Evolutionary conservation across 2,329 filamentous ascomycete species (phyloP), one percentile per base, ranked within the genome.

Genomic region (Fusarium sp.): DNA sequence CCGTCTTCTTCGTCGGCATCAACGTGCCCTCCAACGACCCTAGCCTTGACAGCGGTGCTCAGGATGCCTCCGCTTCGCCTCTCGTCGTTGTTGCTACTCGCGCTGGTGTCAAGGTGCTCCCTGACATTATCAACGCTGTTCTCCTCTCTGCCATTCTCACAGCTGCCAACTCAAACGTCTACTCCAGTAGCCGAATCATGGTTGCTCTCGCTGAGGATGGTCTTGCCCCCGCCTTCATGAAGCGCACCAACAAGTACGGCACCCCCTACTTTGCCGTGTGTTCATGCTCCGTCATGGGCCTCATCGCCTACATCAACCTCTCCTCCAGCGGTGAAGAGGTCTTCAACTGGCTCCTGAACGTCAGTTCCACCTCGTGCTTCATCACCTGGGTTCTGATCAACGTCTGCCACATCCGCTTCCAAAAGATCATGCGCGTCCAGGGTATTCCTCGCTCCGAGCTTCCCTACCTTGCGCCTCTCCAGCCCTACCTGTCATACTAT

Each of bases 61-160:
- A 82, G 44, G 82, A 90, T 73, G 89, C 88, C 19, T 86, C 86
- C 0, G 87, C 88, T 4, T 91, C 89, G 4, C 89, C 89, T 7
- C 83, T 91, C 51, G 87, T 89, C 72, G 85, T 89, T 58, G 85
- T 86, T 28, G 85, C 84, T 36, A 81, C 83, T 32, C 82, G 86
- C 19, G 90, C 89, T 28, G 89, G 89, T 39, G 88, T 92, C 57
- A 79, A 81, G 9, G 84, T 86, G 5, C 85, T 93, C 6, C 86
- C 88, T 7, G 81, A 87, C 70, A 89, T 94, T 74, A 89, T 95
- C 82, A 95, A 95, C 77, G 91, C 88, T 17, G 88, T 93, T 9
- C 86, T 95, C 11, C 82, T 95, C 21, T 92, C 91, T 0, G 91
- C 91, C 4, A 92, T 94, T 9, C 87, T 93, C 69, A 92, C 91